Base-by-base conservation (phyloP, 2,329 filamentous ascomycete genomes). In the Didymella pinodella region DNA sequence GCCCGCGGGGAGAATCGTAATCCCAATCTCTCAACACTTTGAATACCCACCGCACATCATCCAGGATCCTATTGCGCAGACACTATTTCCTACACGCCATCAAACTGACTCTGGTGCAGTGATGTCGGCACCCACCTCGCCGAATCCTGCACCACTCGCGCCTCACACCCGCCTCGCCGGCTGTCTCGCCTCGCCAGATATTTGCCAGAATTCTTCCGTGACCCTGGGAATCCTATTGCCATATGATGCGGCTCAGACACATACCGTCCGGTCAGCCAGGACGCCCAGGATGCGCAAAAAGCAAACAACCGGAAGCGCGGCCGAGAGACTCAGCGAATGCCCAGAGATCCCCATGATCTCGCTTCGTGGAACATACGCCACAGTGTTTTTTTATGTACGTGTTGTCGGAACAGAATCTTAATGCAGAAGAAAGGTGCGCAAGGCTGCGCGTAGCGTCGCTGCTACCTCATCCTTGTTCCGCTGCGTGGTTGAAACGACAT, bases 241-340 rank as follows among this genome's bases (percentile, higher is more conserved):
- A 41, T 18, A 11, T 34, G 34, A 16, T 47, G 56, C 28, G 25
- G 45, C 47, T 54, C 32, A 59, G 34, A 50, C 50, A 22, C 32
- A 38, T 34, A 11, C 32, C 32, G 14, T 7, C 49, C 43, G 50
- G 41, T 50, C 38, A 47, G 34, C 29, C 8, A 41, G 56, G 20
- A 36, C 25, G 46, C 22, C 34, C 32, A 48, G 49, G 56, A 47
- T 32, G 56, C 46, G 34, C 11, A 50, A 59, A 54, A 59, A 59
- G 56, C 56, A 59, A 59, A 31, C 7, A 47, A 3, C 32, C 51
- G 34, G 51, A 51, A 54, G 34, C 40, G 25, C 18, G 48, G n/a
- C 56, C 50, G 50, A 36, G 20, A 7, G 31, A 54, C 26, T 12
- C 25, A 46, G 32, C 50, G 18, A 46, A 47, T 29, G 14, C 44